Base-by-base conservation (phyloP, 1,284 basidiomycete genomes). In the Lentinula novae-zelandiae region DNA sequence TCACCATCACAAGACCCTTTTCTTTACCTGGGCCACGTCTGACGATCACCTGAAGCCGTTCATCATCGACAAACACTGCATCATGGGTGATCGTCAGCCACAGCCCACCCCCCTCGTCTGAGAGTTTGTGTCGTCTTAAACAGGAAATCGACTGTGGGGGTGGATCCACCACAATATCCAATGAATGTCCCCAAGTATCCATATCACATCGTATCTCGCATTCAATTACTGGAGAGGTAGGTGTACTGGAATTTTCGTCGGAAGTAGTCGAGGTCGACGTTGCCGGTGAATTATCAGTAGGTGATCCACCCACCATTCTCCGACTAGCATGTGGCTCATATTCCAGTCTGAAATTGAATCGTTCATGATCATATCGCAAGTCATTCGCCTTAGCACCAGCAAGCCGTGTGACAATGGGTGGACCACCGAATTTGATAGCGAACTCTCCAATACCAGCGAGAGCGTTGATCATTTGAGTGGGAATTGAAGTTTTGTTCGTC, bases 31-130 rank as follows among this genome's bases (percentile, higher is more conserved):
- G 86, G 9, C 90, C 92, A n/a, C 89, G 82, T 12, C 92, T 82
- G 6, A 98, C 87, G 61, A 92, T 85, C 1, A 84, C 83, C 49
- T 86, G 76, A 5, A 96, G 79, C 52, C 87, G 83, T 57, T 95
- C 93, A 40, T 92, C 86, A 27, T 87, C 87, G 2, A 93, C 83
- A 60, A 87, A 56, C 15, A 88, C 78, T 2, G 88, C 84, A 63
- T 95, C 92, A 67, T 99, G 96, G 31, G 90, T 92, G 67, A 99
- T 82, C 0, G 94, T 96, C 22, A 99, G 76, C 97, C 97, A 99
- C n/a, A 98, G 76, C 0, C 96, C 96, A 7, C 97, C 96, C 2
- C 96, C 96, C 46, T 90, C 89, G 9, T 84, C 80, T 0, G 94
- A 95, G 9, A 99, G 80, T 17, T 90, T 84, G 73, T 99, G 96